These are phyloP conservation scores for Nowakowskiella sp. DNA, from an alignment of 192 early-diverging fungal species.

Conservation along the genomic window DNA sequence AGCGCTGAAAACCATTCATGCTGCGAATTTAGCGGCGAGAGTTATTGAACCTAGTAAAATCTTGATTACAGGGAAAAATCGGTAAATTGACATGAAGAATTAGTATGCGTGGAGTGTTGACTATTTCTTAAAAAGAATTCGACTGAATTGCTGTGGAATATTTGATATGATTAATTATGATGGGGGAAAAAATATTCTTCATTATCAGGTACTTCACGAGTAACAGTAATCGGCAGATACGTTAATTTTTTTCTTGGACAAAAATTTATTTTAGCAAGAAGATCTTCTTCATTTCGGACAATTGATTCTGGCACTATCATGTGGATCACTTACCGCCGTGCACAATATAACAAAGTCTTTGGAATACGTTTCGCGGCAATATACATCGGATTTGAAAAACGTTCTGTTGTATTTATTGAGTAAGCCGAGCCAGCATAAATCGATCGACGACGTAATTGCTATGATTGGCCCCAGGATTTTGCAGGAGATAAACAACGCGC, in stretches of 20 bases:
- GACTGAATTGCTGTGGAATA: conserved; percentile 64
- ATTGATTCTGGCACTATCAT: conserved; percentile 67
- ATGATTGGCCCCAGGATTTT: conserved; percentile 69
- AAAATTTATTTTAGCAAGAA: conserved; percentile 55
- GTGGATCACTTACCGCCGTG: conserved; percentile 57
- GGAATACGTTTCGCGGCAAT: conserved; percentile 65
- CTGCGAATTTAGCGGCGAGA: conserved; percentile 68
- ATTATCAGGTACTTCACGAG: conserved; percentile 42
- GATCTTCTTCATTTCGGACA: conserved; percentile 77
- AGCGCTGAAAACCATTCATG: conserved; percentile 76
- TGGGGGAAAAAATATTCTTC: conserved; percentile 50
- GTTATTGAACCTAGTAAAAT: conserved; percentile 77
- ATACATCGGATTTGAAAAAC: conserved; percentile 76
- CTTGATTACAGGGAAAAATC: conserved; percentile 73
- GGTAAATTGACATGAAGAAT: conserved; percentile 32
- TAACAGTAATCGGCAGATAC: not conserved
- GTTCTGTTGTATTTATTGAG: conserved; percentile 69
- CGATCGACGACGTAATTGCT: conserved; percentile 67
- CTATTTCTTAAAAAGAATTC: conserved; percentile 32
- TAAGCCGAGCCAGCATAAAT: conserved; percentile 65
- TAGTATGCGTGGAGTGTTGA: not conserved
- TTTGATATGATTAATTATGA: conserved; percentile 70
- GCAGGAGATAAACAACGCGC: conserved; percentile 68
- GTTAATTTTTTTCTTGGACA: not conserved
- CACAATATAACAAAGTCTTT: conserved; percentile 69